Conservation (phyloP, 2,329 filamentous ascomycete species). For the Juglanconis sp. region DNA sequence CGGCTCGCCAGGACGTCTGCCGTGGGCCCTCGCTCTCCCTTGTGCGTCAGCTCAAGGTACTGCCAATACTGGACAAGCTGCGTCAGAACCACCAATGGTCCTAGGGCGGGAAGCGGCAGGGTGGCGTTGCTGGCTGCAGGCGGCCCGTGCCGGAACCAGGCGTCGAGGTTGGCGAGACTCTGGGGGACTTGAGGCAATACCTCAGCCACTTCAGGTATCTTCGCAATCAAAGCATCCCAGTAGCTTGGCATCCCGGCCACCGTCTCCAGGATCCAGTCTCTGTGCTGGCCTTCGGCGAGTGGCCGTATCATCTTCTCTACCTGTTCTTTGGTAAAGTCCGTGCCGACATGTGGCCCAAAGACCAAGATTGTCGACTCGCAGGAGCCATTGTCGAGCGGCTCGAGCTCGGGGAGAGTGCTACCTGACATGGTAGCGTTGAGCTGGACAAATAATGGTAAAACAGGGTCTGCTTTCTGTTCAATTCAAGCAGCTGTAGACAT, state of each 20-base stretch:
- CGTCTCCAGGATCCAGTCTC: slow-evolving; percentile 1
- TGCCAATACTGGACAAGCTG: slow-evolving; percentile 34
- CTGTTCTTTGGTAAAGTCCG: background rate
- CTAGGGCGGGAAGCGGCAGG: slow-evolving; percentile 27
- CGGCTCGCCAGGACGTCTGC: slow-evolving; percentile 23
- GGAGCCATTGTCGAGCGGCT: slow-evolving; percentile 2
- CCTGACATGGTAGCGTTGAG: no score
- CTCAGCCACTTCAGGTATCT: background rate
- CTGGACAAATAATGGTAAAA: no score
- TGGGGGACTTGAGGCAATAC: background rate
- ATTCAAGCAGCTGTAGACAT: no score
- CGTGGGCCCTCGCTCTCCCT: no score
- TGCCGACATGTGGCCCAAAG: background rate
- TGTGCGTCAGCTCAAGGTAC: slow-evolving; percentile 17
- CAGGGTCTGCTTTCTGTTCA: no score
- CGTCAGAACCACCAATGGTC: slow-evolving; percentile 35
- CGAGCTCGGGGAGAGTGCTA: no score
- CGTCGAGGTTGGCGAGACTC: background rate
- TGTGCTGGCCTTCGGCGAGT: background rate
- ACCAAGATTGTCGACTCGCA: slow-evolving; percentile 2
- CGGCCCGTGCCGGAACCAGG: background rate
- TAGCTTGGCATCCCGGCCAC: background rate
- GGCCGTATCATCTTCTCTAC: background rate
- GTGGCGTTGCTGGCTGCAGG: background rate
- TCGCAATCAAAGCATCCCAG: background rate